A percentile compares a stretch with the other conserved stretches of the same genome.
Evolutionary conservation across 192 early-diverging fungal species (phyloP).

Genomic region (Phlyctochytrium planicorne): DNA sequence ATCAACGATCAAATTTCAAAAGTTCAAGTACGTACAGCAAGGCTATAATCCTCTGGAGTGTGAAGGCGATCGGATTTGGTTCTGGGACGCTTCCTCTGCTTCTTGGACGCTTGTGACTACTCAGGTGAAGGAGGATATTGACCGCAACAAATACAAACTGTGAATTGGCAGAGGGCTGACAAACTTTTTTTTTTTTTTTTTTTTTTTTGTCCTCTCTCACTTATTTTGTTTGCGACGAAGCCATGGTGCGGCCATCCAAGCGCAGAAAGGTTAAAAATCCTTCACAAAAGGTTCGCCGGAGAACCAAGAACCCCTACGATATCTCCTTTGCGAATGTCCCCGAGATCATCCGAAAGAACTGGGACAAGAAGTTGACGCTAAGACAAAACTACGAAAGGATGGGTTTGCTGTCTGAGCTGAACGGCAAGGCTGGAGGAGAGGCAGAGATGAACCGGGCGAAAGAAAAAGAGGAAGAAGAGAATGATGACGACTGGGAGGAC

Average conservation of each 20-base stretch:
- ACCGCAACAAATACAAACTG: no score
- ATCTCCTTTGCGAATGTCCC: constrained; percentile 41
- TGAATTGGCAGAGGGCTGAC: no score
- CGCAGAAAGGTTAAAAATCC: constrained; percentile 38
- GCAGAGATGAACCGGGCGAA: constrained; percentile 15
- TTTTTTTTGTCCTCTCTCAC: no score
- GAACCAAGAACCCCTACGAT: constrained; percentile 38
- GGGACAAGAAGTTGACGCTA: constrained; percentile 56
- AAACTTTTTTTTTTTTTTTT: no score
- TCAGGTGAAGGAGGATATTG: no score
- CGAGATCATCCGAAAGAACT: constrained; percentile 37
- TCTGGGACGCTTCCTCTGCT: not conserved
- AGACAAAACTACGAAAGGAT: constrained; percentile 53
- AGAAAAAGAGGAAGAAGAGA: constrained; percentile 17
- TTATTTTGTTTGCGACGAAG: no score
- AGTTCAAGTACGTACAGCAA: constrained; percentile 21
- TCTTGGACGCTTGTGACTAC: no score
- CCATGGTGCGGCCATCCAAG: constrained; percentile 39
- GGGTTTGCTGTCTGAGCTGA: constrained; percentile 45
- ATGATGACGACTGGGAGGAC: constrained; percentile 28
- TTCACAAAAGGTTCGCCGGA: constrained; percentile 35
- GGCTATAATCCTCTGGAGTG: constrained; percentile 9
- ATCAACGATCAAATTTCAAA: constrained; percentile 23
- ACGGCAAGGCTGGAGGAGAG: constrained; percentile 51
- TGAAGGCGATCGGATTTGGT: constrained; percentile 16